Base-by-base conservation (phyloP, 2,329 filamentous ascomycete genomes). In the Aspergillus sp. region DNA sequence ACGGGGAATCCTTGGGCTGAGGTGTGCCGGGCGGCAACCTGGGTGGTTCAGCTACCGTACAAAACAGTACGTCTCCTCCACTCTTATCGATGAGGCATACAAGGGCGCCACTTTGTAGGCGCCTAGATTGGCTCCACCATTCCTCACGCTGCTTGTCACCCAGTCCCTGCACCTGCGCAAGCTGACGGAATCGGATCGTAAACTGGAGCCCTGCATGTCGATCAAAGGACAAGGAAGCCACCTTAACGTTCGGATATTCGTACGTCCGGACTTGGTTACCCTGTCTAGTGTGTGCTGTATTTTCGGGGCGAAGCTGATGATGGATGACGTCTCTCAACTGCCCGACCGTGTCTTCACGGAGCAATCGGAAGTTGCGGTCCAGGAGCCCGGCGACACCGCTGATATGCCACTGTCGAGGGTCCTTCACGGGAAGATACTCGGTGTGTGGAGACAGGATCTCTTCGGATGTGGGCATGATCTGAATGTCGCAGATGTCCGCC, bases 361-460 rank as follows among this genome's bases (percentile, higher is more conserved):
- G 56, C 1, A 77, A 69, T n/a, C 75, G 72, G 63, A 78, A 78
- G 39, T 76, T 72, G 9, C 70, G 66, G 59, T 78, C 76, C 50
- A 76, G 50, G 7, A 74, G 67, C 25, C 73, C 67, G 1, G 58
- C 59, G 8, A 72, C 58, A 1, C 72, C 73, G 19, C 53, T 47
- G 2, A 69, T 25, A 43, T 75, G 69, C 64, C 70, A 71, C 32
- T 74, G 67, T 9, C 36, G 25, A 5, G 72, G 67, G 39, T 76
- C 67, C 39, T 71, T 73, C 10, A 65, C 64, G 1, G 76, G 76
- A 19, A 77, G 65, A 57, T 76, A 78, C 36, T 75, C 72, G 0
- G 67, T 51, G 2, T 69, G 63, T 12, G 55, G n/a, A 4, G 61
- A 68, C 36, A 56, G 30, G 49, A 78, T 77, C 55, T 79, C 76